Evolutionary conservation across 2,329 filamentous ascomycete genomes (phyloP), one percentile per base, ranked within the genome.

Genomic region (Xylariaceae sp.): DNA sequence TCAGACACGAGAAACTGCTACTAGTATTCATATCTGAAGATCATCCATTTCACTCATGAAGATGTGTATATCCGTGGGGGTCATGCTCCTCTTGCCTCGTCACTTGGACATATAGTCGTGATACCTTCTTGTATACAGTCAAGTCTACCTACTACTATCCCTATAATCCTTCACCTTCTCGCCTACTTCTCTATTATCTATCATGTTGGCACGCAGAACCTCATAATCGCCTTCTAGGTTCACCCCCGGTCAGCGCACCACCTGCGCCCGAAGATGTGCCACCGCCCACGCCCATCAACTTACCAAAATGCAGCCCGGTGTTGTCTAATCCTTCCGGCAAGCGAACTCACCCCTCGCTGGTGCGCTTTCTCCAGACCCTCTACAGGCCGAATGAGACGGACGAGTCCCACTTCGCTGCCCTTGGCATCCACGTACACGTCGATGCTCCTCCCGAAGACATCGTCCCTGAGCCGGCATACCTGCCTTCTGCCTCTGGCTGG

Each of bases 401-500:
- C 34, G 69, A 79, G 48, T 67, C 76, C 47, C 79, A 85, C 61
- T 80, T 87, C 56, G 76, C 80, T 60, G 83, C 83, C 9, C 76
- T 87, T 44, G 83, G 83, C 3, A 74, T 85, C 37, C 78, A 84
- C 65, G 74, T 87, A 65, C 78, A 78, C 62, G 68, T 77, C 35
- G 77, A 86, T 69, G 79, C 76, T 30, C 66, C 76, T n/a, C 65
- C 76, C 10, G 69, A 75, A 55, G 75, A 82, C 15, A 69, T 88
- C 50, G 71, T 87, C 56, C 84, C 85, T 2, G 79, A 85, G 61
- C 67, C 77, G 11, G 74, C 76, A 10, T 80, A 72, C 59, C 74
- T 85, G 35, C 84, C 84, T 2, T 76, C 82, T 62, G 81, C 84
- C 61, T 70, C 72, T 4, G 73, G 73, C 7, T 85, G 83, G 81